Evolutionary conservation across 805 yeast species (phyloP).

Genomic region (Lipomyces japonicus): DNA sequence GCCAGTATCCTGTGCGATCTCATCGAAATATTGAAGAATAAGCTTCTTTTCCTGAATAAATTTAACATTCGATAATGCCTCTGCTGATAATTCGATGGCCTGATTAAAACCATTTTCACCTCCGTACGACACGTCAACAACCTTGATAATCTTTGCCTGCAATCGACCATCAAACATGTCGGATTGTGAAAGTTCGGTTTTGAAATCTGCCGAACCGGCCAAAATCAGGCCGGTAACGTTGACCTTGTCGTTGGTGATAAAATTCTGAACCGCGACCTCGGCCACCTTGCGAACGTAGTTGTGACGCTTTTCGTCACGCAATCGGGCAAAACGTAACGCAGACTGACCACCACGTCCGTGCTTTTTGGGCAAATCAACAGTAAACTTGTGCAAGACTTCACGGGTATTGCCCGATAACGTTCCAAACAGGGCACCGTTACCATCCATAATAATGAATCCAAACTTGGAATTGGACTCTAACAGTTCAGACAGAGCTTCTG

Average conservation of each 20-base stretch:
- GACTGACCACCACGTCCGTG: conserved; percentile 99
- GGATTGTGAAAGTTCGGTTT: conserved; percentile 86
- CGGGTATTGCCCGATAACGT: conserved; percentile 94
- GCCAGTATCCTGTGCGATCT: conserved; percentile 95
- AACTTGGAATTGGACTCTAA: conserved; percentile 93
- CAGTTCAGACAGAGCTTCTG: conserved; percentile 91
- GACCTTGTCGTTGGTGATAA: conserved; percentile 90
- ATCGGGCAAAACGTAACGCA: conserved; percentile 96
- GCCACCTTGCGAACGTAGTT: conserved; percentile 97
- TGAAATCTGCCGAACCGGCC: conserved; percentile 99
- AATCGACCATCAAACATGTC: conserved; percentile 91
- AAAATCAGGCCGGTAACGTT: conserved; percentile 90
- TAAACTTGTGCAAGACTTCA: conserved; percentile 91
- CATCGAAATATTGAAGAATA: conserved; percentile 88
- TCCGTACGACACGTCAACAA: conserved; percentile 97
- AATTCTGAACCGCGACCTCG: conserved; percentile 95
- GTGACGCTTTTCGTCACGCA: conserved; percentile 98
- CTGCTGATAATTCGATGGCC: conserved; percentile 97
- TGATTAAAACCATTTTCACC: conserved; percentile 99
- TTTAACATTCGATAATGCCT: conserved; percentile 93
- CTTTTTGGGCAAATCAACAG: conserved; percentile 97
- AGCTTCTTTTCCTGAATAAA: conserved; percentile 98
- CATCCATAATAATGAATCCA: conserved; percentile 98
- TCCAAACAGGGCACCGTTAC: conserved; percentile 97
- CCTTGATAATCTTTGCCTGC: conserved; percentile 77